Base-by-base conservation (phyloP, 2,329 filamentous ascomycete species). In the Cladophialophora yegresii region DNA sequence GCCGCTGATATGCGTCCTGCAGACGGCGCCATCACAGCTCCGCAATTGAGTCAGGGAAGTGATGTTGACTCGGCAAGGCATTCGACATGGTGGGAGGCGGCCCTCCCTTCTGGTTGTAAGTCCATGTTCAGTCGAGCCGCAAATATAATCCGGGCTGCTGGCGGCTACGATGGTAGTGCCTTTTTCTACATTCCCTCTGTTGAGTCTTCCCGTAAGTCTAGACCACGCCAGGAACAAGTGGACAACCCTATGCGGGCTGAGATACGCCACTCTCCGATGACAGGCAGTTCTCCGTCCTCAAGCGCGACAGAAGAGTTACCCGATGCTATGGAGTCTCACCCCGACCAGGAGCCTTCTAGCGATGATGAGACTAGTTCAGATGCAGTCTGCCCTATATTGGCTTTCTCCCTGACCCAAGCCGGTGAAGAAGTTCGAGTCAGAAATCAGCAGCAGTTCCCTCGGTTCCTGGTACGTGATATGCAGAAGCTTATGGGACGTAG, bases 121-220 rank as follows among this genome's bases (percentile, higher is more conserved):
- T 22, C 28, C 12, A 66, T 80, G 1, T 79, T 81, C 51, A 76
- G 75, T 0, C 78, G 77, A 22, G 81, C 80, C 5, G 77, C 80
- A 10, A 76, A 77, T 32, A 72, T 82, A 1, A 73, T 82, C 7
- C 69, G 77, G 0, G 75, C 81, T 43, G 75, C 78, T 0, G 72
- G 81, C 4, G 78, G 79, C 10, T 73, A 77, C 0, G 77, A 78
- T 8, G 78, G 78, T 0, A 67, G 70, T 1, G 72, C 75, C 1
- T 75, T 76, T 3, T 71, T 77, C 58, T 60, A 60, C 58, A 36
- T 60, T 20, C 32, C 58, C 20, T 60, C 58, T 20, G 54, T 16
- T 26, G 54, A 26, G 22, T 59, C 32, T 23, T 63, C 22, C 33
- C n/a, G 2, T 54, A 66, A 51, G 12, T 64, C 43, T 61, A 56